These are phyloP conservation scores for Ophiobolus disseminans DNA, from an alignment of 2,329 filamentous ascomycete species.

Conservation along the genomic window DNA sequence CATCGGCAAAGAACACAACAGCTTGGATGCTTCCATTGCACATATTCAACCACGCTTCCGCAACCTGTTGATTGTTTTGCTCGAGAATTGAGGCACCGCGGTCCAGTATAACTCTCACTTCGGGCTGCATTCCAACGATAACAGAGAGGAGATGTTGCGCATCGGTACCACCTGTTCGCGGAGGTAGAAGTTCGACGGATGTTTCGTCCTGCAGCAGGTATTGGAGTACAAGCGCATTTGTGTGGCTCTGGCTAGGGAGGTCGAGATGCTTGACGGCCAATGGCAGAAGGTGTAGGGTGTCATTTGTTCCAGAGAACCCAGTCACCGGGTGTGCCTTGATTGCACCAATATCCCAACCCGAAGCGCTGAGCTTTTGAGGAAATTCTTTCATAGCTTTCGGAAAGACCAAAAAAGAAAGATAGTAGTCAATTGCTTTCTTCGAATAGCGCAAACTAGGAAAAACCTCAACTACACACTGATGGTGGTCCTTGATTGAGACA, in stretches of 20 bases:
- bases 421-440: slow-evolving; percentile 69
- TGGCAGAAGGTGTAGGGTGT: slow-evolving; percentile 66
- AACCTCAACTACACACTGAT: slow-evolving; percentile 56
- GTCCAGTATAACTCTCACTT: slow-evolving; percentile 69
- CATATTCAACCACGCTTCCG: slow-evolving; percentile 58
- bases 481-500: slow-evolving; percentile 54
- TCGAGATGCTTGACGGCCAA: slow-evolving; percentile 63
- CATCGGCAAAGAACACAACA: slow-evolving; percentile 64
- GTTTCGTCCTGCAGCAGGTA: slow-evolving; percentile 60
- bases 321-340: slow-evolving; percentile 59
- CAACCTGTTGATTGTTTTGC: slow-evolving; percentile 55
- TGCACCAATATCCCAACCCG: slow-evolving; percentile 70
- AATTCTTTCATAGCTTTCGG: slow-evolving; percentile 69
- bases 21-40: slow-evolving; percentile 47
- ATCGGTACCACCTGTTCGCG: slow-evolving; percentile 41
- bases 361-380: slow-evolving; percentile 67
- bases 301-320: slow-evolving; percentile 75
- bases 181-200: slow-evolving; percentile 33
- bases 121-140: slow-evolving; percentile 48
- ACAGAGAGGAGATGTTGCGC: slow-evolving; percentile 55
- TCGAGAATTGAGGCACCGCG: slow-evolving; percentile 69
- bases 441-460: slow-evolving; percentile 62
- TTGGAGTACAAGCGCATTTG: slow-evolving; percentile 69
- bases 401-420: slow-evolving; percentile 65
- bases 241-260: slow-evolving; percentile 62